Conservation (phyloP, 106 monocot species). For the Xerophyta viscosa region DNA sequence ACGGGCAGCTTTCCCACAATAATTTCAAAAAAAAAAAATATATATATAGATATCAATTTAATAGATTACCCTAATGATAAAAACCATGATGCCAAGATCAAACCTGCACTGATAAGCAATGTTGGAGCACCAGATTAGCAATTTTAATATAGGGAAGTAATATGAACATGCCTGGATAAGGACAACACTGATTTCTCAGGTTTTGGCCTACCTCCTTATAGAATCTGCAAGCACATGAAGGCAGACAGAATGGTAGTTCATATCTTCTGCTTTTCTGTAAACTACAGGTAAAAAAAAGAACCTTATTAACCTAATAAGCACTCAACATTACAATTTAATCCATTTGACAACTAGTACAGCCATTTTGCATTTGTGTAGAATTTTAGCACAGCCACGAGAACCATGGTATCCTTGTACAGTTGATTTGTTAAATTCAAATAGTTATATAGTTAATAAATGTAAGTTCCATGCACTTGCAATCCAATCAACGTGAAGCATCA, state of each 20-base stretch:
- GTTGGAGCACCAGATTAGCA: background rate
- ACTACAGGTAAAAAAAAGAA: constrained; percentile 27
- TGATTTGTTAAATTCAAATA: too few relatives aligned
- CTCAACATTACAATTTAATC: too few relatives aligned
- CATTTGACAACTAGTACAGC: too few relatives aligned
- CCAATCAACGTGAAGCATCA: too few relatives aligned
- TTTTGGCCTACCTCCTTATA: constrained; percentile 67
- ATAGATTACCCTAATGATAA: constrained; percentile 73
- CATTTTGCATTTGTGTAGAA: too few relatives aligned
- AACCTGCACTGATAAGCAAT: constrained; percentile 80
- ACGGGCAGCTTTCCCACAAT: too few relatives aligned
- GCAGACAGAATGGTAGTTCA: constrained; percentile 95
- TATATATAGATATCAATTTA: background rate
- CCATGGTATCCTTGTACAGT: too few relatives aligned
- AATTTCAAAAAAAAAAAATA: background rate
- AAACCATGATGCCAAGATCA: constrained; percentile 96
- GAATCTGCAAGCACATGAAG: constrained; percentile 98
- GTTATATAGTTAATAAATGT: too few relatives aligned
- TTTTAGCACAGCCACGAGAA: too few relatives aligned
- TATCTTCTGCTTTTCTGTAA: constrained; percentile 97
- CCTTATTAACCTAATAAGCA: too few relatives aligned
- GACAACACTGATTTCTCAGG: background rate
- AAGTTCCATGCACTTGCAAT: too few relatives aligned
- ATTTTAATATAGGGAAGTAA: background rate
- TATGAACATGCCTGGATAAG: background rate